Evolutionary conservation across 768 basidiomycete genomes (phyloP), one percentile per base, ranked within the genome.

Genomic region (Grammothele lineata): DNA sequence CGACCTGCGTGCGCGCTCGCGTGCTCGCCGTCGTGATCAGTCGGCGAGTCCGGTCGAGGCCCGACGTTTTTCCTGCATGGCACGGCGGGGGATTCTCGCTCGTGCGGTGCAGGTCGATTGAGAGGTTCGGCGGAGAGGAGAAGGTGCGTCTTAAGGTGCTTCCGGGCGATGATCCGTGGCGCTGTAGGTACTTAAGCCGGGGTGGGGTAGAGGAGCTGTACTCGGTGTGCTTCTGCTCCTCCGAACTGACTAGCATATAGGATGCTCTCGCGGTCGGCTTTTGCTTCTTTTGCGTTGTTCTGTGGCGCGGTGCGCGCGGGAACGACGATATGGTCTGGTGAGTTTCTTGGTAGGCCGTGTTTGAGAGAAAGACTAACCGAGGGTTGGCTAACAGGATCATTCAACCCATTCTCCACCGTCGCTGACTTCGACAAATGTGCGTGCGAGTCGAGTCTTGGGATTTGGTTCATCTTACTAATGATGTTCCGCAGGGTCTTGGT

Each of bases 391-490:
- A n/a, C n/a, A n/a, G 51, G 52, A 2, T 74, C 63, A 32, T 81
- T 83, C 59, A 74, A 79, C 58, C 43, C 66, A 5, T 80, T 70
- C 56, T 43, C 63, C 30, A 74, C 67, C 2, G 65, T 64, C 3
- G 57, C 74, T 3, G 71, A 69, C 46, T 83, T 83, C 47, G 79
- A 81, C 53, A 67, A 70, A 40, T 81, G 78, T 77, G 44, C 49
- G 71, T 57, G 11, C n/a, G 12, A 9, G 10, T 12, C 43, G n/a
- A n/a, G n/a, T n/a, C n/a, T n/a, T 30, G 14, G 27, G 7, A 30
- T 30, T 30, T 7, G 14, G 27, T 30, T 30, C 27, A 14, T 30
- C 27, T 30, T 30, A 30, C 27, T 30, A n/a, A n/a, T n/a, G n/a
- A 30, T 30, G 8, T 30, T 30, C 14, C n/a, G 3, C 36, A 78